A percentile compares a stretch with the other conserved stretches of the same genome.
Evolutionary conservation across 805 yeast genomes (phyloP).

Genomic region (Kurtzmaniella fragi): DNA sequence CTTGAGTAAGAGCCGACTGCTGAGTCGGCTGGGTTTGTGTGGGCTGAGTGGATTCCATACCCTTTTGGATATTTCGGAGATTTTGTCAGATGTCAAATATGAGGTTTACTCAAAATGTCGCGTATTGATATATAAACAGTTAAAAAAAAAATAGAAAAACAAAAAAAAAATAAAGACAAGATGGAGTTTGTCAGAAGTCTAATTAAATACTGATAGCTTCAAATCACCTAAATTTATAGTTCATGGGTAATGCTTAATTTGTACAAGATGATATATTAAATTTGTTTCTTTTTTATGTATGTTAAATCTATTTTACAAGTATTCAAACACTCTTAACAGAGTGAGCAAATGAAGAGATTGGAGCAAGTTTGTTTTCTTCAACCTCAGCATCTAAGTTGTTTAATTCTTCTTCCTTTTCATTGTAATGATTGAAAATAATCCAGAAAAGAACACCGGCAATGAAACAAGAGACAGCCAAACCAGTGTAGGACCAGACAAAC

Average conservation of each 20-base stretch:
- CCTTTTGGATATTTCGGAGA: too few relatives aligned
- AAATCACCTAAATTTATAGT: too few relatives aligned
- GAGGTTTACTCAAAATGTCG: background rate
- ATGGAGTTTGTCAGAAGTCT: too few relatives aligned
- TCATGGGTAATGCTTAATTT: too few relatives aligned
- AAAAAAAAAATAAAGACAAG: too few relatives aligned
- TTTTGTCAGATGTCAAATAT: background rate
- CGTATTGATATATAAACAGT: background rate
- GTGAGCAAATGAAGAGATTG: slow-evolving; percentile 13
- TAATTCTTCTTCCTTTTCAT: slow-evolving; percentile 52
- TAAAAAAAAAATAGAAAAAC: background rate
- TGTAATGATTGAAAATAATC: slow-evolving; percentile 51
- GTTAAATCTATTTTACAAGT: too few relatives aligned
- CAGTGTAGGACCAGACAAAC: slow-evolving; percentile 63
- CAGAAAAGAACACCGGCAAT: slow-evolving; percentile 60
- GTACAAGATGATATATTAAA: too few relatives aligned
- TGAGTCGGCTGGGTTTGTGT: slow-evolving; percentile 35
- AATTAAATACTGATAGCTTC: too few relatives aligned
- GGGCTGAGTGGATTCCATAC: slow-evolving; percentile 21
- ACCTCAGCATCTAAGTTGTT: slow-evolving; percentile 43
- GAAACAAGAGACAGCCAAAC: slow-evolving; percentile 55
- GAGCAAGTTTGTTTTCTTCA: slow-evolving; percentile 12
- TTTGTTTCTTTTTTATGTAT: too few relatives aligned
- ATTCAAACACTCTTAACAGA: slow-evolving; percentile 12
- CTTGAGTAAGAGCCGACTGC: slow-evolving; percentile 28